Base-by-base conservation (phyloP, 352 stramenopile genomes). In the Phytophthora uliginosa region DNA sequence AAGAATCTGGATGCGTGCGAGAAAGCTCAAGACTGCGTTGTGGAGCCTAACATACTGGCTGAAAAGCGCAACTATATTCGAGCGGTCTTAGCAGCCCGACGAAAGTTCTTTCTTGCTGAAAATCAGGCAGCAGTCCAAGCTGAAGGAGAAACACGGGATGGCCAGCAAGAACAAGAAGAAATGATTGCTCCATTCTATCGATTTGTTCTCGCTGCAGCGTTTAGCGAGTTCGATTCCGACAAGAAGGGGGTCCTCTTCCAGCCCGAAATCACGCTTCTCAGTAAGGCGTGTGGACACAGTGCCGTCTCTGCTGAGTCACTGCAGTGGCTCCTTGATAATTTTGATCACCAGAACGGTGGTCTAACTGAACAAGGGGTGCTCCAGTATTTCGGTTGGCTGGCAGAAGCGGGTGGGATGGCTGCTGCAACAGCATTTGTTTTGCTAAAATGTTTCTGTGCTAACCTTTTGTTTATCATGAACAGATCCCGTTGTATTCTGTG, bases 311-410 rank as follows among this genome's bases (percentile, higher is more conserved):
- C 71, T 2, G 53, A 60, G 0, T 73, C 74, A 0, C 78, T 93
- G 50, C 42, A 71, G 0, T 95, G 88, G 88, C 59, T 95, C 1
- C 17, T 88, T 0, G 24, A 64, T 2, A 93, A 81, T 18, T 95
- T 95, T 55, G 84, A 93, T 17, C 66, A 78, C 10, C 63, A 80
- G 8, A 58, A 73, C 1, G 34, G 53, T 1, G 71, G 69, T 2
- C 63, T 95, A 22, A 90, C 84, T 0, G 83, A 93, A 57, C 75
- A 79, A 42, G 85, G 85, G 12, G 59, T 95, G 12, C 55, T 91
- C 18, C 65, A 89, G 54, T 95, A 95, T 52, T 92, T 95, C 48
- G 83, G 74, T 34, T 93, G 83, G 82, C 51, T 93, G 7, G 88
- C 81, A 3, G 83, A 91, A 74, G 83, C 83, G 71, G 85, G 86